Percentiles rank a stretch among this genome's conserved stretches.
phyloP scores from a whole-genome alignment of 306 rosid genomes.

The Vigna reflexopilosa region DNA sequence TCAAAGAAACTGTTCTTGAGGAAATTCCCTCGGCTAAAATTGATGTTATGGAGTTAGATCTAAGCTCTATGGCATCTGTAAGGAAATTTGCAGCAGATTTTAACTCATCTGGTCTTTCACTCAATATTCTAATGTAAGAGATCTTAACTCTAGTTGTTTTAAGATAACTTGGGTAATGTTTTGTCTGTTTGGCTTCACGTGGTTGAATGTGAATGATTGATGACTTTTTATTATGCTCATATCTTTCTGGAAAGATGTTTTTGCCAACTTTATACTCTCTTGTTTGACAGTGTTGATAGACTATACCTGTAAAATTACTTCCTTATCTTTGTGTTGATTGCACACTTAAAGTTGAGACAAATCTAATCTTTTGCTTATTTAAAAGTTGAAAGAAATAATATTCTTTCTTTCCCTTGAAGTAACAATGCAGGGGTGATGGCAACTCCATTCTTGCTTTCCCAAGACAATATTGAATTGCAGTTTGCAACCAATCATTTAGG shows the following conservation, averaged over 20 bases:
- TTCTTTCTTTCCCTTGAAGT: constrained; percentile 56
- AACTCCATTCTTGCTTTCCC: constrained; percentile 71
- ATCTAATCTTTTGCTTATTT: constrained; percentile 26
- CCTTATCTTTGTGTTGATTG: constrained; percentile 1
- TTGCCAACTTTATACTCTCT: not conserved
- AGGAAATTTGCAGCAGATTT: constrained; percentile 74
- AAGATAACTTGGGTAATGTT: not conserved
- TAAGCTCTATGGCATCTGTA: constrained; percentile 74
- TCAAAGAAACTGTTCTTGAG: constrained; percentile 55
- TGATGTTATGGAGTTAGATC: constrained; percentile 78
- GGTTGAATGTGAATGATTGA: constrained; percentile 26
- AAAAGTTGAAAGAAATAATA: constrained; percentile 27
- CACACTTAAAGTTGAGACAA: constrained; percentile 32
- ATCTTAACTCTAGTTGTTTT: not conserved
- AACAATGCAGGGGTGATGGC: constrained; percentile 93
- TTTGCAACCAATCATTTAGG: constrained; percentile 90
- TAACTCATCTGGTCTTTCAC: constrained; percentile 67
- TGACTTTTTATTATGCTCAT: constrained; percentile 13
- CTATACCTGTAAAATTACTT: not conserved
- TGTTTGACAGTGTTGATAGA: constrained; percentile 19
- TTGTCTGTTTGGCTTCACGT: constrained; percentile 13
- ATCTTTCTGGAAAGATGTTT: constrained; percentile 18
- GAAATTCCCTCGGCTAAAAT: constrained; percentile 66
- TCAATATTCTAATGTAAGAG: constrained; percentile 74
- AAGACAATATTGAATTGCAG: constrained; percentile 78